Evolutionary conservation across 176 grass and related monocot species (phyloP), one percentile per base, ranked within the genome.

Genomic region (Dendrocalamus sinicus): DNA sequence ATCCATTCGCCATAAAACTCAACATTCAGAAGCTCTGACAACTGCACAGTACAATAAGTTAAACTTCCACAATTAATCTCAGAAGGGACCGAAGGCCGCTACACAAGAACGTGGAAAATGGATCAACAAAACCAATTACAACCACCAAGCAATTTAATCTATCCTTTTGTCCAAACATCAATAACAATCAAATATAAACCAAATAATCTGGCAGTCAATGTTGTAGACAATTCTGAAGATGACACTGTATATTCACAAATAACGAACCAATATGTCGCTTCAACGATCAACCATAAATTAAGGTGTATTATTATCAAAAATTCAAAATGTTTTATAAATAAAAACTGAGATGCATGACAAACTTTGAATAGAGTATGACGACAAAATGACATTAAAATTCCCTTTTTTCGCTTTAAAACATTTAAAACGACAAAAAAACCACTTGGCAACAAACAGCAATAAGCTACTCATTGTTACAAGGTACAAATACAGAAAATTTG

Each of bases 1-100:
- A 99, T 96, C 97, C 97, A 99, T 39, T 99, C 94, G 67, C 86
- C 89, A 90, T 99, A 99, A 76, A 99, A 94, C 76, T 99, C 97
- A 73, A 99, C 76, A 85, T 32, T 99, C 68, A 94, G 65, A 81
- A 99, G 94, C 82, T 99, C 97, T 46, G 97, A 91, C 57, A 99
- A 86, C 97, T 99, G 92, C 86, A 81, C 28, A 78, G 62, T 74
- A 71, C 54, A 85, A 82, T 57, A 74, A n/a, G 40, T 47, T 75
- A 72, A 74, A 46, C 4, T 10, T 16, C 22, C 63, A 43, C 6
- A 81, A 32, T 46, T 64, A 63, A 70, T 80, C 13, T 44, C 13
- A 83, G 68, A 78, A 20, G 0, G 28, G 11, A 46, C 76, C 48
- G 13, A 76, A 77, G 23, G 30, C n/a, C 10, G 52, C 8, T 68